phyloP scores from a whole-genome alignment of 306 rosid genomes.

The Vigna reflexopilosa region DNA sequence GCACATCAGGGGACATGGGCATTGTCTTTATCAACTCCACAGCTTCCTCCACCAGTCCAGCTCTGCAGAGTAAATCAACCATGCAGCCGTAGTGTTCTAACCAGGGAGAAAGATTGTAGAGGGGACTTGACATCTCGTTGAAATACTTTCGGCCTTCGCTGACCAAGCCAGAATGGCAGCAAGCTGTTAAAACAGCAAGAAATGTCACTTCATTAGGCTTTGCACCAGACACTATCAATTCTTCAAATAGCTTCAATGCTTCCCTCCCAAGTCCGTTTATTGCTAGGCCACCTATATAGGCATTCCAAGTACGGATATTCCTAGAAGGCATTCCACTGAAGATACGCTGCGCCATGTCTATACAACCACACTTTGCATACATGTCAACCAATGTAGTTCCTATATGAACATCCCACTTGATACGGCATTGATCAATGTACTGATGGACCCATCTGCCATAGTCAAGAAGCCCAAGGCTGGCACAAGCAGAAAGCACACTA shows the following conservation, averaged over 20 bases:
- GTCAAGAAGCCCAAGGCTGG: constrained; percentile 76
- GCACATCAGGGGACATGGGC: constrained; percentile 86
- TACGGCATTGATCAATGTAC: constrained; percentile 59
- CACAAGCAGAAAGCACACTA: constrained; percentile 80
- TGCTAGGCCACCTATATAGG: constrained; percentile 73
- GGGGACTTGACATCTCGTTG: constrained; percentile 57
- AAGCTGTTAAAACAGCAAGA: constrained; percentile 78
- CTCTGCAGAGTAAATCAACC: constrained; percentile 80
- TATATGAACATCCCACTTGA: constrained; percentile 71
- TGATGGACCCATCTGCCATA: constrained; percentile 80
- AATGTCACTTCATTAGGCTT: constrained; percentile 79
- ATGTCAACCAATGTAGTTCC: constrained; percentile 82
- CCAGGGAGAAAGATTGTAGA: constrained; percentile 57
- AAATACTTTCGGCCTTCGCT: constrained; percentile 66
- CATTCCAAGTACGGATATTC: constrained; percentile 82
- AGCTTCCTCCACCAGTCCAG: constrained; percentile 76
- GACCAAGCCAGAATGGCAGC: constrained; percentile 84
- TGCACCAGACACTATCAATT: constrained; percentile 59
- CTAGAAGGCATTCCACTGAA: constrained; percentile 61
- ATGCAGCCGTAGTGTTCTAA: constrained; percentile 86
- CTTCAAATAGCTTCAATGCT: constrained; percentile 62
- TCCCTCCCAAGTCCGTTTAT: constrained; percentile 66
- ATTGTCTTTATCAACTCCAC: constrained; percentile 65
- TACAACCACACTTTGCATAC: constrained; percentile 80
- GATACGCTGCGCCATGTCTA: constrained; percentile 59